Evolutionary conservation across 2,329 filamentous ascomycete species (phyloP).

Genomic region (Sporothrix globosa): DNA sequence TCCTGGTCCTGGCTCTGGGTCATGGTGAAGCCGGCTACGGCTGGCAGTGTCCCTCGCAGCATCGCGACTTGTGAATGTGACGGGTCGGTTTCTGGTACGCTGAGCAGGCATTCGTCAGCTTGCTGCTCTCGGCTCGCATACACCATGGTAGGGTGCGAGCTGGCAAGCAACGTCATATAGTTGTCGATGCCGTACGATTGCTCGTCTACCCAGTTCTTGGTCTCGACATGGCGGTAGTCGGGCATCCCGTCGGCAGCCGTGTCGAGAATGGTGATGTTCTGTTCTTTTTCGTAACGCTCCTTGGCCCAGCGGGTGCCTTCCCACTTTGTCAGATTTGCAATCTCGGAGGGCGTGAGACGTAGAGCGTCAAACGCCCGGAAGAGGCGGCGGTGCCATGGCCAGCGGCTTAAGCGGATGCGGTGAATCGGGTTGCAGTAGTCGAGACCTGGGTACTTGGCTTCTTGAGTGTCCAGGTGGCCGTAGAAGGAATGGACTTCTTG

Average conservation of each 20-base stretch:
- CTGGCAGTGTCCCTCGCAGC: neutral
- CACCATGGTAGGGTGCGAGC: neutral
- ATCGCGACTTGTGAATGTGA: neutral
- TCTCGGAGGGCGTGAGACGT: constrained; percentile 69
- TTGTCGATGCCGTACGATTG: constrained; percentile 19
- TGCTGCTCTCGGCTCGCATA: neutral
- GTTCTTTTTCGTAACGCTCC: constrained; percentile 76
- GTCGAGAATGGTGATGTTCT: constrained; percentile 69
- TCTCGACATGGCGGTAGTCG: constrained; percentile 58
- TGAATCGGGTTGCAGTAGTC: constrained; percentile 76
- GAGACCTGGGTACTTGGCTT: constrained; percentile 79
- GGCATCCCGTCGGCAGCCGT: constrained; percentile 71
- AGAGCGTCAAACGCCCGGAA: constrained; percentile 76
- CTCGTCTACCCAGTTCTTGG: constrained; percentile 44
- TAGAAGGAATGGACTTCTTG: constrained; percentile 79
- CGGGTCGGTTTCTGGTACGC: neutral
- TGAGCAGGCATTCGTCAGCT: neutral
- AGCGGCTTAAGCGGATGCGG: constrained; percentile 75
- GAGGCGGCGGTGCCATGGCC: constrained; percentile 73
- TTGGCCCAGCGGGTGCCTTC: constrained; percentile 83
- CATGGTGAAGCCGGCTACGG: neutral
- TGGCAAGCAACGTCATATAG: neutral
- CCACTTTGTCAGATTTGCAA: constrained; percentile 75
- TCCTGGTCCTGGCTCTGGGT: neutral
- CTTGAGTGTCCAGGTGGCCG: constrained; percentile 75